phyloP scores from a whole-genome alignment of 106 monocot genomes.

The Platanthera guangdongensis region DNA sequence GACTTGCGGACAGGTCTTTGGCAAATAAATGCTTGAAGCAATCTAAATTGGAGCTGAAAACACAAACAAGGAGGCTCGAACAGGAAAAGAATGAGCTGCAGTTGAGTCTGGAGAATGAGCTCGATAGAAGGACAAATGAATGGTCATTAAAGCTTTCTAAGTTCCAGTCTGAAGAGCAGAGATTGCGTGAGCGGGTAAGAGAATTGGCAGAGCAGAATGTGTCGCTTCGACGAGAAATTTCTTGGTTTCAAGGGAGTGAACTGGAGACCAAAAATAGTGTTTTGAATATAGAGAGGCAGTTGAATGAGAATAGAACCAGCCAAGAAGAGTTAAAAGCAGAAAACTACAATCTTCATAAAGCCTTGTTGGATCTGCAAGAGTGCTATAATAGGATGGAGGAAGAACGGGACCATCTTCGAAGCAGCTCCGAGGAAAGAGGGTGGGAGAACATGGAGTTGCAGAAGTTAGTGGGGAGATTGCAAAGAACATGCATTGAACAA shows the following conservation, averaged over 20 bases:
- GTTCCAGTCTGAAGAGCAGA: constrained; percentile 64
- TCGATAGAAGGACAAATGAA: constrained; percentile 70
- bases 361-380: constrained; percentile 38
- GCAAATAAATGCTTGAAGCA: constrained; percentile 43
- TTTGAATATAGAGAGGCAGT: constrained; percentile 36
- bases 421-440: constrained; percentile 49
- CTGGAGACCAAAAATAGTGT: constrained; percentile 22
- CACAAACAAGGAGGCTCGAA: constrained; percentile 62
- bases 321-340: constrained; percentile 38
- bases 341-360: constrained; percentile 36
- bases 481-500: constrained; percentile 61
- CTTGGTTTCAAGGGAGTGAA: constrained; percentile 52
- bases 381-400: constrained; percentile 32
- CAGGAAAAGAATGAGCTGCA: constrained; percentile 75
- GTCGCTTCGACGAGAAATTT: constrained; percentile 74
- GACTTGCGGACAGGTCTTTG: constrained; percentile 48
- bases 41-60: constrained; percentile 46
- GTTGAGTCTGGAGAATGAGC: constrained; percentile 57
- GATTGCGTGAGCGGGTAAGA: constrained; percentile 69
- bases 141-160: constrained; percentile 77
- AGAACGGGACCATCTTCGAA: constrained; percentile 33
- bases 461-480: constrained; percentile 39
- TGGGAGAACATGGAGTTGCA: constrained; percentile 63
- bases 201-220: constrained; percentile 90
- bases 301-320: constrained; percentile 29